Conservation (phyloP, 106 monocot species). For the Chionographis japonica region DNA sequence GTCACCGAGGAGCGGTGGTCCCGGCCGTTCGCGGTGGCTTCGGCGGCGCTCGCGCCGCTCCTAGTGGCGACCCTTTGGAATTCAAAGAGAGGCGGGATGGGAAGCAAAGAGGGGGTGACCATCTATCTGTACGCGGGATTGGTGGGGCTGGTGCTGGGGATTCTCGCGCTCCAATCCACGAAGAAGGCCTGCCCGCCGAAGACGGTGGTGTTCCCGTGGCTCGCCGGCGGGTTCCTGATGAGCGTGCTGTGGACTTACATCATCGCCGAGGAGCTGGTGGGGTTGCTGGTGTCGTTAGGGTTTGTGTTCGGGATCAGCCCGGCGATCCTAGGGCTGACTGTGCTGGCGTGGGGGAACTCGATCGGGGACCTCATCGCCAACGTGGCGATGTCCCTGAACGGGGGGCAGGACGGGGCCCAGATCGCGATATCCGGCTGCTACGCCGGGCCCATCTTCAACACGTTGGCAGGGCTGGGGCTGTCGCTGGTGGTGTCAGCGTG, state of each 20-base stretch:
- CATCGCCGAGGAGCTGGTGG: constrained; percentile 22
- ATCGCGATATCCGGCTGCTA: constrained; percentile 20
- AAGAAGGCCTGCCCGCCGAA: constrained; percentile 1
- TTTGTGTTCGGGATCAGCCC: constrained; percentile 35
- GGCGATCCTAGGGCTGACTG: constrained; percentile 28
- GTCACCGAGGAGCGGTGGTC: constrained; percentile 43
- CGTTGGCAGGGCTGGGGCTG: too few relatives aligned
- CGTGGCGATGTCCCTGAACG: not conserved
- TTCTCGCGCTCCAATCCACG: not conserved
- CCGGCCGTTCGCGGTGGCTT: constrained; percentile 38
- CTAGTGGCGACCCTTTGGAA: constrained; percentile 28
- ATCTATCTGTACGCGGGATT: constrained; percentile 17
- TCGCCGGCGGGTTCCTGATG: constrained; percentile 28
- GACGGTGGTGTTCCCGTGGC: constrained; percentile 22
- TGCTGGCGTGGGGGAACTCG: constrained; percentile 39
- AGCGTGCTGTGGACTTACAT: constrained; percentile 28
- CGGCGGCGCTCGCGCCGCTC: constrained; percentile 23
- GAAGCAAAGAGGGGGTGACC: not conserved
- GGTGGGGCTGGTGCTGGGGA: constrained; percentile 3
- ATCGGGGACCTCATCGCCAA: constrained; percentile 16
- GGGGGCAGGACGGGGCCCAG: constrained; percentile 11
- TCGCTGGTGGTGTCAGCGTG: too few relatives aligned
- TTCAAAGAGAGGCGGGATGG: constrained; percentile 3
- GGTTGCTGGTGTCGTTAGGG: not conserved
- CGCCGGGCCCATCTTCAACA: not conserved